phyloP scores from a whole-genome alignment of 371 early-diverging fungal species.

The Blakeslea trispora region DNA sequence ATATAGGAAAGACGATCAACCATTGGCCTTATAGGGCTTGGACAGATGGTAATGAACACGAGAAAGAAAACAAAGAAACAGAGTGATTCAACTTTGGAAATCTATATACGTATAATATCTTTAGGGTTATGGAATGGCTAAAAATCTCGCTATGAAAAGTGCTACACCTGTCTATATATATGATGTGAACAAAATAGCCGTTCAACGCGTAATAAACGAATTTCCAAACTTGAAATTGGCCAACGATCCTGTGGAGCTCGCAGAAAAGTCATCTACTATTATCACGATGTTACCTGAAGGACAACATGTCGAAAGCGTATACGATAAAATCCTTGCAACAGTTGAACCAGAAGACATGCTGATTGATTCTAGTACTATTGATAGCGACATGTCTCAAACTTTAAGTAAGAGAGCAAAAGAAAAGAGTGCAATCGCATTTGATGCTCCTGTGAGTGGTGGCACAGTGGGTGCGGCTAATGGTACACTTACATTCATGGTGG shows the following conservation, averaged over 20 bases:
- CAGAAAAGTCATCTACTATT: constrained; percentile 71
- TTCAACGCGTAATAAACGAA: constrained; percentile 52
- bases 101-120: not conserved
- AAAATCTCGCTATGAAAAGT: constrained; percentile 74
- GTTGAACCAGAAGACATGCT: constrained; percentile 57
- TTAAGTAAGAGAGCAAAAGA: constrained; percentile 62
- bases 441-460: constrained; percentile 97
- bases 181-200: constrained; percentile 66
- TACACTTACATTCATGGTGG: constrained; percentile 97
- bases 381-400: constrained; percentile 69
- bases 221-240: constrained; percentile 56
- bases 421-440: constrained; percentile 74
- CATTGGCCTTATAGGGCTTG: constrained; percentile 94
- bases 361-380: constrained; percentile 94
- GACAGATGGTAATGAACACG: constrained; percentile 82
- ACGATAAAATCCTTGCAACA: constrained; percentile 65
- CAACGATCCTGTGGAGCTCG: constrained; percentile 68
- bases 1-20: constrained; percentile 40
- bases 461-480: constrained; percentile 87
- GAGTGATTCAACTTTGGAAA: no score
- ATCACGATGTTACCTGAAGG: constrained; percentile 94
- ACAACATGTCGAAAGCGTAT: constrained; percentile 78
- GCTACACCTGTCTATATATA: constrained; percentile 63
- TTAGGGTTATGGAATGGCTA: constrained; percentile 86
- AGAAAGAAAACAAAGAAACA: no score